Conservation (phyloP, 495 filamentous ascomycete genomes). For the Penicillium subrubescens region DNA sequence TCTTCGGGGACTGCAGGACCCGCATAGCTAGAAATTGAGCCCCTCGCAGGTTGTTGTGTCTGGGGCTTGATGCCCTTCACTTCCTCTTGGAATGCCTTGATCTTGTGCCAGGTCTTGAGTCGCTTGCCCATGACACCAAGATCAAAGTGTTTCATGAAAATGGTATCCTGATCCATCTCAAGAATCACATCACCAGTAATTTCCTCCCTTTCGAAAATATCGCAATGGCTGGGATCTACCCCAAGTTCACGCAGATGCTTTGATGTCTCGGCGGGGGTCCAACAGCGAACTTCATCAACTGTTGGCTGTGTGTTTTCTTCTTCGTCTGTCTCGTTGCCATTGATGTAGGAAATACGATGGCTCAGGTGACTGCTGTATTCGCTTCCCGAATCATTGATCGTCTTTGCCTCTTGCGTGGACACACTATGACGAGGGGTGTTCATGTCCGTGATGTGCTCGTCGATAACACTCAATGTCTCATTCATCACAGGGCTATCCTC, state of each 20-base stretch:
- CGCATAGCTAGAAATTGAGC: slow-evolving; percentile 36
- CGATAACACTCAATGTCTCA: slow-evolving; percentile 94
- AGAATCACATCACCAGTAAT: slow-evolving; percentile 91
- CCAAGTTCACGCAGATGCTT: slow-evolving; percentile 80
- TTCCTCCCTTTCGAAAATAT: slow-evolving; percentile 94
- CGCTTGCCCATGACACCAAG: slow-evolving; percentile 86
- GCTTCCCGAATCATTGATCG: slow-evolving; percentile 80
- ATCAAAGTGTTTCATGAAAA: slow-evolving; percentile 94
- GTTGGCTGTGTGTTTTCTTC: slow-evolving; percentile 58
- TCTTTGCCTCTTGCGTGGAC: slow-evolving; percentile 51
- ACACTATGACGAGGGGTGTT: slow-evolving; percentile 69
- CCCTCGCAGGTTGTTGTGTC: slow-evolving; percentile 15
- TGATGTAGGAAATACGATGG: slow-evolving; percentile 83
- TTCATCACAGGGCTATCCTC: slow-evolving; percentile 86
- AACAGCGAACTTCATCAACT: slow-evolving; percentile 66
- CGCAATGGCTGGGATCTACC: slow-evolving; percentile 83
- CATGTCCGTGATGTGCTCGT: slow-evolving; percentile 97
- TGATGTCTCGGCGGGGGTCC: slow-evolving; percentile 78
- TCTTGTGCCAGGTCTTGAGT: slow-evolving; percentile 93
- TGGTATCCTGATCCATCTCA: slow-evolving; percentile 89
- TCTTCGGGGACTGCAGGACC: slow-evolving; percentile 39
- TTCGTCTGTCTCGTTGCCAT: slow-evolving; percentile 84
- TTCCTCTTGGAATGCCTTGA: slow-evolving; percentile 86
- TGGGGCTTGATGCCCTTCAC: slow-evolving; percentile 50
- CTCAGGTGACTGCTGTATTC: slow-evolving; percentile 82